Evolutionary conservation across 73 alveolate species (phyloP), one percentile per base, ranked within the genome.

Genomic region (Loxodes magnus): DNA sequence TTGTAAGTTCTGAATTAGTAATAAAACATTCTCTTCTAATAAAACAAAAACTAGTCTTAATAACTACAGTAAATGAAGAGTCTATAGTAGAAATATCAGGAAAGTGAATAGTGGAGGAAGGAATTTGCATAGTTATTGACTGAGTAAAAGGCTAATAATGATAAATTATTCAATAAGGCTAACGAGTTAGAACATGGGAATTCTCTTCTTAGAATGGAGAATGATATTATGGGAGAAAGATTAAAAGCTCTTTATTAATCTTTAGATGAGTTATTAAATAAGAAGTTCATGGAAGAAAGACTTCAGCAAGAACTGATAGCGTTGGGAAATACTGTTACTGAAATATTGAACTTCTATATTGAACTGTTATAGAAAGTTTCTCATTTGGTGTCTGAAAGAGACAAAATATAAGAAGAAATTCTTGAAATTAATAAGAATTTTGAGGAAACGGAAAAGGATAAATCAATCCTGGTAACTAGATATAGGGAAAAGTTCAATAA

Each of bases 151-250:
- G 67, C 67, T 10, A 46, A 22, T 21, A 74, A 74, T 31, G 89
- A 74, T 35, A 57, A 57, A 33, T 36, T 39, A 0, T 42, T 24
- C 21, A 74, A 74, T 38, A 30, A 50, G 30, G 24, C 67, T 14
- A 61, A 65, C 1, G 90, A 75, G 62, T 35, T 68, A 42, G 75
- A 68, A 22, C 70, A 75, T 46, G 42, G 51, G 23, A 59, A 50
- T 33, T n/a, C 65, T 7, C 55, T 75, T 5, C 20, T 59, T 19
- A 28, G 27, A 3, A 61, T 68, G 83, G 90, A 75, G 44, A 43
- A 44, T 37, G 90, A 75, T 25, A 75, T 75, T 17, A 69, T 68
- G 65, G 79, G 78, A n/a, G 79, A 75, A 22, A 17, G 66, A 33
- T 53, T 75, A 0, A 36, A 30, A 35, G 58, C 66, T 25, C 74